Base-by-base conservation (phyloP, 2,329 filamentous ascomycete species). In the Xylaria polymorpha region DNA sequence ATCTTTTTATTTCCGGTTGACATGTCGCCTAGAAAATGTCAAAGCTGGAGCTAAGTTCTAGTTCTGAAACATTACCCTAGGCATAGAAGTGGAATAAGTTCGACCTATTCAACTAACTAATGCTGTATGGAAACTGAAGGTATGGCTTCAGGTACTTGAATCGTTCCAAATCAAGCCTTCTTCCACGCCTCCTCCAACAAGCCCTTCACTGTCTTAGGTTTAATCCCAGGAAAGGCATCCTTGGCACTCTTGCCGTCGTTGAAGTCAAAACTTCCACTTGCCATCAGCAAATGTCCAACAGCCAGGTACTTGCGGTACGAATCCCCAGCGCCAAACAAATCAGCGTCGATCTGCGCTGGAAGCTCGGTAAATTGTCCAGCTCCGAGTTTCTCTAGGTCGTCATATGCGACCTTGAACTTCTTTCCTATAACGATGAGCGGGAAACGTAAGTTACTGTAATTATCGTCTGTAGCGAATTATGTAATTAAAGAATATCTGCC, bases 321-420 rank as follows among this genome's bases (percentile, higher is more conserved):
- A 5, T 50, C 43, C 35, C 46, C 63, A 43, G 55, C 22, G 22
- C 50, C 35, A n/a, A 61, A 66, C 18, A 61, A 15, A 35, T 32
- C 43, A 43, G 46, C 41, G 12, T 43, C n/a, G 15, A 51, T 44
- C 32, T 66, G 63, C 4, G 46, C 46, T 7, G 63, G 63, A 29
- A 66, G 56, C 25, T 66, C 63, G 29, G 63, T 66, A 20, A 60
- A 14, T 14, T 66, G 32, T n/a, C 63, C 63, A 29, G 55, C 46
- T 35, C 60, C 35, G 14, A 66, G 63, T 20, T 66, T 66, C 35
- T 66, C 63, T 6, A 51, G 29, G 56, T 60, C 56, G 46, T 66
- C 63, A n/a, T 66, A 66, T 22, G 44, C 35, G 22, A 60, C 48
- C 14, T 53, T 55, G 18, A 66, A 66, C 39, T 66, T 60, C n/a